Evolutionary conservation across 768 basidiomycete species (phyloP).

Genomic region (Solioccasus polychromus): DNA sequence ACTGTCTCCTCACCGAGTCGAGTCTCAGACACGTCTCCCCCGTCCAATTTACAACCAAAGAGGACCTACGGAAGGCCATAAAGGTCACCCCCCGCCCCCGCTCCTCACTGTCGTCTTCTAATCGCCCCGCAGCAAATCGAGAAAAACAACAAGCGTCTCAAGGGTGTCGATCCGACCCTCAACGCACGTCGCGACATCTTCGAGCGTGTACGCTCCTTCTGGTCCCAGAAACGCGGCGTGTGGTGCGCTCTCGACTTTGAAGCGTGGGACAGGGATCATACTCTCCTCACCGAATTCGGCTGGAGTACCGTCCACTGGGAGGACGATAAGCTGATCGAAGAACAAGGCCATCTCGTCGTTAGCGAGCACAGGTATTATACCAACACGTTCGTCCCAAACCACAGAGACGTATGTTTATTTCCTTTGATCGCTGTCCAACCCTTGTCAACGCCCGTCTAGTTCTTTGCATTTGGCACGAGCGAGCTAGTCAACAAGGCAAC

Average conservation of each 20-base stretch:
- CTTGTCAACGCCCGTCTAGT: slow-evolving; percentile 34
- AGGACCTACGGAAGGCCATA: slow-evolving; percentile 53
- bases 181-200: slow-evolving; percentile 59
- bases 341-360: slow-evolving; percentile 61
- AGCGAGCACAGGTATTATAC: slow-evolving; percentile 54
- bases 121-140: slow-evolving; percentile 55
- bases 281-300: slow-evolving; percentile 78
- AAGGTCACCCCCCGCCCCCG: slow-evolving; percentile 42
- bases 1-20: slow-evolving; percentile 64
- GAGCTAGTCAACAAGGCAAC: slow-evolving; percentile 46
- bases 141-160: slow-evolving; percentile 77
- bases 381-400: slow-evolving; percentile 65
- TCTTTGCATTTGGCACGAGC: slow-evolving; percentile 66
- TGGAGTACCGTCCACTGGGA: slow-evolving; percentile 63
- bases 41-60: slow-evolving; percentile 51
- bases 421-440: background rate
- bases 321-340: slow-evolving; percentile 44
- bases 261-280: slow-evolving; percentile 77
- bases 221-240: slow-evolving; percentile 59
- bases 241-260: slow-evolving; percentile 85
- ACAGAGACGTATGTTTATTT: slow-evolving; percentile 46
- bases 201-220: slow-evolving; percentile 64
- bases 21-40: slow-evolving; percentile 59
- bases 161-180: slow-evolving; percentile 56
- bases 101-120: background rate